Percentiles rank a stretch among this genome's conserved stretches.
Evolutionary conservation across 2,329 filamentous ascomycete genomes (phyloP).

Genomic region (Lasiodiplodia gonubiensis): DNA sequence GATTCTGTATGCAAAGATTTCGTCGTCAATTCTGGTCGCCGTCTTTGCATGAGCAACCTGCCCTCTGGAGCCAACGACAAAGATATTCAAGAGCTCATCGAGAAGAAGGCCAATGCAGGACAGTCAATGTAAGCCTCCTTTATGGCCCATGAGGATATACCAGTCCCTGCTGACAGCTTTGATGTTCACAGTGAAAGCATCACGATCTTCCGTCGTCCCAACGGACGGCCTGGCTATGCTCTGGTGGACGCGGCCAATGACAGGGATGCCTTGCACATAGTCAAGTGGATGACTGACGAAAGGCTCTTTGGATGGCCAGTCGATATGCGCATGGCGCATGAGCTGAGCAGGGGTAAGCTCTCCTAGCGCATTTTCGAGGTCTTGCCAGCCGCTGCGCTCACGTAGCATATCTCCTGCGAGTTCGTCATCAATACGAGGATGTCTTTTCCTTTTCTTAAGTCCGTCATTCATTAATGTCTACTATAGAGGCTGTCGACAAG

Average conservation of each 20-base stretch:
- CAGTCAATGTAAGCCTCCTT: background rate
- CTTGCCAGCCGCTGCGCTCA: background rate
- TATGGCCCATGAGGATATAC: background rate
- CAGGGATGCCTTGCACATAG: slow-evolving; percentile 18
- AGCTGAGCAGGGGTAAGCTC: slow-evolving; percentile 20
- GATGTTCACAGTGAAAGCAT: slow-evolving; percentile 3
- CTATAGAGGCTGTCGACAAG: background rate
- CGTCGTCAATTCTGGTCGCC: background rate
- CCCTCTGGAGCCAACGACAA: background rate
- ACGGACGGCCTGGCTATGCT: slow-evolving; percentile 18
- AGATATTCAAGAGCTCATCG: slow-evolving; percentile 14
- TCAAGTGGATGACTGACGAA: slow-evolving; percentile 23
- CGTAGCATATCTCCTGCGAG: background rate
- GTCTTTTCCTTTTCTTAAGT: background rate
- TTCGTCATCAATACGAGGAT: background rate
- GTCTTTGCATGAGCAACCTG: slow-evolving; percentile 26
- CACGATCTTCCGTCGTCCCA: slow-evolving; percentile 7
- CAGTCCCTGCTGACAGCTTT: background rate
- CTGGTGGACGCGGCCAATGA: background rate
- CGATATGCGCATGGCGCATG: slow-evolving; percentile 11
- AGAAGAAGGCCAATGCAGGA: background rate
- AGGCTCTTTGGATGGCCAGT: slow-evolving; percentile 26
- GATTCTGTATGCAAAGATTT: background rate
- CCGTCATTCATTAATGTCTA: background rate
- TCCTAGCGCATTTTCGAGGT: background rate